Base-by-base conservation (phyloP, 306 rosid genomes). In the Cotoneaster glaucophyllus region DNA sequence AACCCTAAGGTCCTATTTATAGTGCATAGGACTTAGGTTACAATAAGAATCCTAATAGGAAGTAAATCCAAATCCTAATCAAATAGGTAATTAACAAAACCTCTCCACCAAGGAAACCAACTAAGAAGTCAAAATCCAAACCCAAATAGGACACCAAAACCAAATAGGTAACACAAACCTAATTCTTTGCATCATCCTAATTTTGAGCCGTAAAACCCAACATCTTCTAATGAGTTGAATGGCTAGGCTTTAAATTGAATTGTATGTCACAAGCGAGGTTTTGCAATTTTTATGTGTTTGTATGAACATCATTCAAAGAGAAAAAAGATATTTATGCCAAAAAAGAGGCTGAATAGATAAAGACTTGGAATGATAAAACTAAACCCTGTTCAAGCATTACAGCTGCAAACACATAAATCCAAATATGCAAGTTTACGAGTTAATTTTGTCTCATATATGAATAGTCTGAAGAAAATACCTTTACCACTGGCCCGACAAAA, bases 401-500 rank as follows among this genome's bases (percentile, higher is more conserved):
- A 1, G 26, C 44, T 32, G 44, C 69, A 64, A 37, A 18, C 69
- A 64, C 14, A 64, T 32, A 64, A 63, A 64, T 21, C 26, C 48
- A 64, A 32, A 34, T 19, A 29, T 63, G 39, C 24, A 63, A 3
- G 39, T 63, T 41, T 63, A 18, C 4, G 12, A 8, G 39, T 6
- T 15, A 29, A 63, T 31, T 63, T 29, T 61, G 29, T 61, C 7
- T 13, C 32, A 26, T 13, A 61, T 26, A 63, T 29, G 67, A 63
- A 61, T 61, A 17, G 43, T 17, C 5, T 64, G 61, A 70, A 50
- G 50, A 61, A 59, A 31, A 77, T 86, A 92, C 98, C 98, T 89
- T 90, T 86, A 66, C 53, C 75, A 80, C 93, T 83, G 79, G 96
- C 97, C 69, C 70, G 78, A 85, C 84, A 83, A 82, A 95, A 90